Percentiles rank a stretch among this genome's conserved stretches.
phyloP scores from a whole-genome alignment of 805 yeast genomes.

The Yamadazyma phyllophila region DNA sequence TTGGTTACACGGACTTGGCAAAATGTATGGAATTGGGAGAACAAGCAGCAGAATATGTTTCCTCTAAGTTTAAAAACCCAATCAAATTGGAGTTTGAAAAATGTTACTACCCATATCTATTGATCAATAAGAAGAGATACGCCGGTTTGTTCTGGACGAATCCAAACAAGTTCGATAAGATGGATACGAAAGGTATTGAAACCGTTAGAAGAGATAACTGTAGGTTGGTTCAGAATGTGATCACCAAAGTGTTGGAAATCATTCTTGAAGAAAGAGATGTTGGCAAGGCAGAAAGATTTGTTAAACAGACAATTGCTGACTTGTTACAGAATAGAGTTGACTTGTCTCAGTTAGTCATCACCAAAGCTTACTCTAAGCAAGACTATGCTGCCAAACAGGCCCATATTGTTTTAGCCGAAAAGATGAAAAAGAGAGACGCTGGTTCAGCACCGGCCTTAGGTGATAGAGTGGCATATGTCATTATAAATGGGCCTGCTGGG shows the following conservation, averaged over 20 bases:
- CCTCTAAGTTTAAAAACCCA: constrained; percentile 75
- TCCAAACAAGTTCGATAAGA: constrained; percentile 87
- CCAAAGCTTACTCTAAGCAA: constrained; percentile 83
- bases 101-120: constrained; percentile 89
- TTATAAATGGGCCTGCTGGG: constrained; percentile 64
- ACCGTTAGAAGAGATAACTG: constrained; percentile 98
- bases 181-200: constrained; percentile 98
- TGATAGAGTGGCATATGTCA: constrained; percentile 97
- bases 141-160: constrained; percentile 97
- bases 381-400: constrained; percentile 97
- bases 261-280: constrained; percentile 88
- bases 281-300: constrained; percentile 77
- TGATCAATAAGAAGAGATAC: constrained; percentile 93
- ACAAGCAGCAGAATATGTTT: constrained; percentile 89
- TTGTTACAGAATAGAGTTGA: constrained; percentile 88
- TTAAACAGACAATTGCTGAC: constrained; percentile 85
- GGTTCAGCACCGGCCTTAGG: constrained; percentile 98
- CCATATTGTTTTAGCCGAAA: constrained; percentile 91
- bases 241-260: constrained; percentile 82
- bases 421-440: constrained; percentile 94
- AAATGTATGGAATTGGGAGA: constrained; percentile 90
- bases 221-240: constrained; percentile 88
- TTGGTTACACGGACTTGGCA: constrained; percentile 76
- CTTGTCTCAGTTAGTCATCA: constrained; percentile 87
- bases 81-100: constrained; percentile 95